Evolutionary conservation across 805 yeast genomes (phyloP).

Genomic region (Phaffomyces thermotolerans): DNA sequence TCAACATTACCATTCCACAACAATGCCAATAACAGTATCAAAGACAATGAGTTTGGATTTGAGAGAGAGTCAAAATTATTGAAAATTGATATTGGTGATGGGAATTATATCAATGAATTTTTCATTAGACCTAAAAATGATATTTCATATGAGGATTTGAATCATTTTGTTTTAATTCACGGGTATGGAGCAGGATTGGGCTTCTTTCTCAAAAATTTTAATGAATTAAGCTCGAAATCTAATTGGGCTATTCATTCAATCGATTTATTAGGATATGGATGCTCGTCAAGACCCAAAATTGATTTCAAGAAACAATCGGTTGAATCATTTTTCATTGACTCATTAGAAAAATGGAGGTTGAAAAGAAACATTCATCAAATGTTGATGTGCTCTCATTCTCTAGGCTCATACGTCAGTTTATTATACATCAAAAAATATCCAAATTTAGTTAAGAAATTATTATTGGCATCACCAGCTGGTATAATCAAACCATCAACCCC

Average conservation of each 20-base stretch:
- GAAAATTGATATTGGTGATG: slow-evolving; percentile 33
- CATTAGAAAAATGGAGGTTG: slow-evolving; percentile 57
- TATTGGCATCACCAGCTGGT: slow-evolving; percentile 91
- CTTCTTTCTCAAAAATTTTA: slow-evolving; percentile 70
- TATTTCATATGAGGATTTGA: slow-evolving; percentile 16
- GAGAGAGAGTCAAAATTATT: slow-evolving; percentile 22
- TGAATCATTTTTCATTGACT: slow-evolving; percentile 38
- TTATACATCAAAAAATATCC: slow-evolving; percentile 60
- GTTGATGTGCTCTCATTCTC: slow-evolving; percentile 74
- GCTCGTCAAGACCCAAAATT: slow-evolving; percentile 75
- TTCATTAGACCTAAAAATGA: slow-evolving; percentile 45
- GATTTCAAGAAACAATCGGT: slow-evolving; percentile 24
- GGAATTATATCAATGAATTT: slow-evolving; percentile 72
- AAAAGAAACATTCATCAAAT: slow-evolving; percentile 41
- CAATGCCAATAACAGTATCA: slow-evolving; percentile 6
- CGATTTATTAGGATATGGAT: slow-evolving; percentile 87
- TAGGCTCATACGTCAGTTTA: slow-evolving; percentile 83
- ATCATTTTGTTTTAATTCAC: slow-evolving; percentile 70
- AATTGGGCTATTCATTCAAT: slow-evolving; percentile 78
- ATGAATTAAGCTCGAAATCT: slow-evolving; percentile 33
- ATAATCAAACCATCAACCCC: slow-evolving; percentile 43
- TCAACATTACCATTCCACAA: slow-evolving; percentile 41
- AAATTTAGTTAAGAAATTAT: slow-evolving; percentile 51
- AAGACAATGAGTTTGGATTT: slow-evolving; percentile 15
- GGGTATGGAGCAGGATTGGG: slow-evolving; percentile 97